These are phyloP conservation scores for Fusarium equiseti DNA, from an alignment of 2,329 filamentous ascomycete genomes.

Conservation along the genomic window DNA sequence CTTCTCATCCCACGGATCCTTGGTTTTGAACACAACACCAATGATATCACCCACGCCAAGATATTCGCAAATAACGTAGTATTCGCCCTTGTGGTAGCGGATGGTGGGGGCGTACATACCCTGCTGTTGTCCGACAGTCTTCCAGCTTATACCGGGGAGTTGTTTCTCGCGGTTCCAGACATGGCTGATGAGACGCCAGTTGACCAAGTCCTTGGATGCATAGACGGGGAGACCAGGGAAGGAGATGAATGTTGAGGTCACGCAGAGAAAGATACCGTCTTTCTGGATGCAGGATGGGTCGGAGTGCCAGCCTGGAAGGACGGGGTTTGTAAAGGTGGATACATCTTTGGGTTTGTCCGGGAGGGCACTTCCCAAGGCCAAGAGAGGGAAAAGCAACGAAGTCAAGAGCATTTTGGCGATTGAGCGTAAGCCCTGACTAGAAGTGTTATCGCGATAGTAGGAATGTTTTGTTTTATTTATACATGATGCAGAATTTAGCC, in stretches of 20 bases:
- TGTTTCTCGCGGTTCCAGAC: conserved; percentile 57
- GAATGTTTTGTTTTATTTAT: not conserved
- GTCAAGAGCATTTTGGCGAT: conserved; percentile 7
- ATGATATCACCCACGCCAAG: conserved; percentile 22
- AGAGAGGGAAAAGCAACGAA: not conserved
- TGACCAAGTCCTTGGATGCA: conserved; percentile 62
- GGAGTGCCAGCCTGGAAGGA: conserved; percentile 63
- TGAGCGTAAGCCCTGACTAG: not conserved
- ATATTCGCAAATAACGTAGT: conserved; percentile 54
- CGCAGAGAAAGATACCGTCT: conserved; percentile 63
- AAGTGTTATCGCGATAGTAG: not conserved
- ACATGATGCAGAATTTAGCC: not conserved
- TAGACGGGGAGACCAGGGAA: conserved; percentile 67
- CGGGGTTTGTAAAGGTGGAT: conserved; percentile 53
- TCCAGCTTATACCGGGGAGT: conserved; percentile 53
- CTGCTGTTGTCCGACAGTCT: conserved; percentile 49
- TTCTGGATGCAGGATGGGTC: conserved; percentile 62
- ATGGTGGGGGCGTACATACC: conserved; percentile 63
- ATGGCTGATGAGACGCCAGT: conserved; percentile 61
- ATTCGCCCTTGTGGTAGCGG: conserved; percentile 56
- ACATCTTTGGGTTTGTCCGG: not conserved
- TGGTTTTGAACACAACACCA: conserved; percentile 31
- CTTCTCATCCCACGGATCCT: conserved; percentile 38
- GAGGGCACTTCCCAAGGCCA: conserved; percentile 7
- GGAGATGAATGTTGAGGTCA: conserved; percentile 63